Percentiles rank a stretch among this genome's conserved stretches.
These are phyloP conservation scores for Polyporus arcularius DNA, from an alignment of 768 basidiomycete species.

Conservation along the genomic window DNA sequence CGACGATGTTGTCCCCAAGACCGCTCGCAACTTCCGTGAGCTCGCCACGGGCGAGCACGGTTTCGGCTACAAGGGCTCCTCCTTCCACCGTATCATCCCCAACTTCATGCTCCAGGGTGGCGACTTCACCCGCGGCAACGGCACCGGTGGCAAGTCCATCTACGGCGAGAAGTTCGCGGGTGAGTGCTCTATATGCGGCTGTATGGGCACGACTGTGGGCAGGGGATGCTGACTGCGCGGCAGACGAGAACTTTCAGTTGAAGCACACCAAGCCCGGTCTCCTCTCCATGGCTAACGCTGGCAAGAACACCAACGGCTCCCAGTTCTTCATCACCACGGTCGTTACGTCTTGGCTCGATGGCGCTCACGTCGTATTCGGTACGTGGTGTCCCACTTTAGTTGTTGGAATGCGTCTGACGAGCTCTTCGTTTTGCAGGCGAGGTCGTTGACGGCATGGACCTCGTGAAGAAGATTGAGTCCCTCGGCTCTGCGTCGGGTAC, in stretches of 20 bases:
- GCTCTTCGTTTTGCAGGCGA: slow-evolving; percentile 38
- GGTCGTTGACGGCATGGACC: slow-evolving; percentile 59
- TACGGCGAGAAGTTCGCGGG: slow-evolving; percentile 51
- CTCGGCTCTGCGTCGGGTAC: slow-evolving; percentile 30
- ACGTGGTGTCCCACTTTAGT: slow-evolving; percentile 8
- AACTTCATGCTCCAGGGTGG: slow-evolving; percentile 85
- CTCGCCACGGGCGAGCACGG: slow-evolving; percentile 76
- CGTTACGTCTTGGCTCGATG: slow-evolving; percentile 77
- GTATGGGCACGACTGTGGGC: slow-evolving; percentile 19
- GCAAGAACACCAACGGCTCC: slow-evolving; percentile 78
- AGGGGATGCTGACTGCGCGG: neutral
- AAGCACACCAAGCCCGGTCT: slow-evolving; percentile 66
- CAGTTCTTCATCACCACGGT: slow-evolving; percentile 94
- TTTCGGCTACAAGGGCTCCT: slow-evolving; percentile 68
- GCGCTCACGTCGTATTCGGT: slow-evolving; percentile 88
- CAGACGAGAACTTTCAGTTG: slow-evolving; percentile 70
- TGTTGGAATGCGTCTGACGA: neutral
- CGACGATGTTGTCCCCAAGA: slow-evolving; percentile 76
- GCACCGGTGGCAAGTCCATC: slow-evolving; percentile 52
- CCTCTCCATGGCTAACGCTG: slow-evolving; percentile 89
- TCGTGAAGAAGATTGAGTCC: slow-evolving; percentile 62
- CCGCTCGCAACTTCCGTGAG: slow-evolving; percentile 85
- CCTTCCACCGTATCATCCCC: slow-evolving; percentile 86
- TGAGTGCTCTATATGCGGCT: slow-evolving; percentile 38
- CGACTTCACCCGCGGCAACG: slow-evolving; percentile 70